phyloP scores from a whole-genome alignment of 495 filamentous ascomycete species.

The Echria macrotheca region DNA sequence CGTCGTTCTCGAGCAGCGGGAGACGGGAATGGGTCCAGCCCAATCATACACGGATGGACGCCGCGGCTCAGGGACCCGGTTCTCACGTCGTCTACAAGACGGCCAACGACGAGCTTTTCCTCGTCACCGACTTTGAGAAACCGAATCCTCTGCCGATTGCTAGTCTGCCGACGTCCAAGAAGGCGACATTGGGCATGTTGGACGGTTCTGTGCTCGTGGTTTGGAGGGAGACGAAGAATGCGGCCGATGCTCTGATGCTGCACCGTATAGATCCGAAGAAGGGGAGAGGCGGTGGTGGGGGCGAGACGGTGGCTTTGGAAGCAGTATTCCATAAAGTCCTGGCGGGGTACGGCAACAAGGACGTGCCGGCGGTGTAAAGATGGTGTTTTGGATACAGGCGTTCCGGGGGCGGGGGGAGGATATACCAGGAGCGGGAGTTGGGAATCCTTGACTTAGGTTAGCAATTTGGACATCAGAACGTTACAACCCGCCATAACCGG shows the following conservation, averaged over 20 bases:
- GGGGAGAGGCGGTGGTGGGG: background rate
- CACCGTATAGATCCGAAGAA: background rate
- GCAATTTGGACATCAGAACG: too few species aligned
- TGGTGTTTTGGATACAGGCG: too few species aligned
- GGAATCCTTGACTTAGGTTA: too few species aligned
- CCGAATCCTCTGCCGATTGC: background rate
- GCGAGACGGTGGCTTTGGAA: background rate
- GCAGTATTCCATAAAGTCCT: background rate
- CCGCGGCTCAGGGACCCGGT: background rate
- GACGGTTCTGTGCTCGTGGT: background rate
- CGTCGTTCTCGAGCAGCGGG: too few species aligned
- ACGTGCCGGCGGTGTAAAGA: too few species aligned
- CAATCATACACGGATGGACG: background rate
- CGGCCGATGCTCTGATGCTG: background rate
- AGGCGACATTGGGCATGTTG: too few species aligned
- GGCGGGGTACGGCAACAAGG: too few species aligned
- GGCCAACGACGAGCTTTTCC: too few species aligned
- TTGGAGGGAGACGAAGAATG: background rate
- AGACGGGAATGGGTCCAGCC: background rate
- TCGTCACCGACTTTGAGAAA: background rate
- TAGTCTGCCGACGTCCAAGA: background rate
- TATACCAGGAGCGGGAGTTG: too few species aligned
- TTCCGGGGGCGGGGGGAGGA: too few species aligned
- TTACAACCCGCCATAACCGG: too few species aligned
- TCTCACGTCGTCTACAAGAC: background rate